These are phyloP conservation scores for Halenospora varia DNA, from an alignment of 495 filamentous ascomycete genomes.

Conservation along the genomic window DNA sequence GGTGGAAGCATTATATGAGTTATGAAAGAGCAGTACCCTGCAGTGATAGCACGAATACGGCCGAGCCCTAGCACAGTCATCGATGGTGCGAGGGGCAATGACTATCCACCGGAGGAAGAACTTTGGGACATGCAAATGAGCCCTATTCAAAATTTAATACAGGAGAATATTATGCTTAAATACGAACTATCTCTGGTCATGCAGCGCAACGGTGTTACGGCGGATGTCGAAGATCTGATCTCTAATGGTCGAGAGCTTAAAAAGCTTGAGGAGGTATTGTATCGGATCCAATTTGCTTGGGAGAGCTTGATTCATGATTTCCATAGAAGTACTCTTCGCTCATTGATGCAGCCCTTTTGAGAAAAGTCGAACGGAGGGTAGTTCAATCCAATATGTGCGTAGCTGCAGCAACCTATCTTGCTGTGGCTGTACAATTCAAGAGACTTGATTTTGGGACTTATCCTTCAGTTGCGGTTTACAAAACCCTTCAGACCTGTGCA, in stretches of 20 bases:
- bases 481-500: no score
- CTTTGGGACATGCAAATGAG: slow-evolving; percentile 3
- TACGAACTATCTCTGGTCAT: background rate
- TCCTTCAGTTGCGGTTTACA: no score
- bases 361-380: background rate
- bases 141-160: background rate
- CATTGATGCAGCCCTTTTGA: background rate
- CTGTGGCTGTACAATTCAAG: no score
- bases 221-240: background rate
- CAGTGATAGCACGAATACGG: background rate
- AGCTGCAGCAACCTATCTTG: no score
- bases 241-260: background rate
- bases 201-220: background rate
- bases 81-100: background rate
- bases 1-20: background rate
- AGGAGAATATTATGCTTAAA: background rate
- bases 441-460: no score
- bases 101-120: slow-evolving; percentile 2
- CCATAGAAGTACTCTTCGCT: background rate
- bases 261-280: background rate
- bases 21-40: slow-evolving; percentile 4
- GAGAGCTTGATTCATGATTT: background rate
- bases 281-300: background rate
- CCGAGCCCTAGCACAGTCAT: background rate
- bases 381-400: no score